Base-by-base conservation (phyloP, 805 yeast species). In the Yarrowia sp. region DNA sequence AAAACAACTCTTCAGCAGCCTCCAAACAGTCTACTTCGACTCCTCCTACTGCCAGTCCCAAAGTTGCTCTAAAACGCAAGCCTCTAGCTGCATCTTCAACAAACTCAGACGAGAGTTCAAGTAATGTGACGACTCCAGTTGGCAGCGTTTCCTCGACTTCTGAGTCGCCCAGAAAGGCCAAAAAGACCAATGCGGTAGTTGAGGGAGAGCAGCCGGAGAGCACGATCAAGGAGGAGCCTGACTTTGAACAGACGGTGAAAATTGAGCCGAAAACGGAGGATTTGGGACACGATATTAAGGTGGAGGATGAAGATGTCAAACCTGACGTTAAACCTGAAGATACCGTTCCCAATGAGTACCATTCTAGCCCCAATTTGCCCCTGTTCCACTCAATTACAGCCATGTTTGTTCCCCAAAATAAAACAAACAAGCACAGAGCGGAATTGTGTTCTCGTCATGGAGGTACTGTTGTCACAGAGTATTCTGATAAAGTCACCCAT, bases 1-100 rank as follows among this genome's bases (percentile, higher is more conserved):
- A 12, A 5, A 16, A 9, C 14, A n/a, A 10, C 10, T 2, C 38
- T 2, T 10, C 35, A 2, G 2, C 40, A 5, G 53, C 16, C 35
- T n/a, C 53, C 5, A 50, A 50, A 35, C 15, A 32, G 41, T 1
- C 45, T 5, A 12, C 58, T 19, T 36, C 42, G 11, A 16, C 14
- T 8, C 10, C 16, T 8, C 16, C n/a, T 19, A 49, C 46, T 8
- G 5, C 58, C 61, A 14, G 11, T 11, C 32, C 64, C 26, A 42
- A 42, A 42, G 64, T 56, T 56, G 64, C 64, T 42, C 64, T 56
- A 26, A 42, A 56, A 56, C 64, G 64, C 41, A 7, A 15, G 8
- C 59, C 15, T 22, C 45, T 10, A 19, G 32, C 52, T 26, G n/a
- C 41, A 7, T 26, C n/a, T 12, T 38, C 58, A 52, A 36, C 58